Percentiles rank a stretch among this genome's conserved stretches.
Conservation (phyloP, 164 flowering plant genomes). For the Nelumbo lutea region DNA sequence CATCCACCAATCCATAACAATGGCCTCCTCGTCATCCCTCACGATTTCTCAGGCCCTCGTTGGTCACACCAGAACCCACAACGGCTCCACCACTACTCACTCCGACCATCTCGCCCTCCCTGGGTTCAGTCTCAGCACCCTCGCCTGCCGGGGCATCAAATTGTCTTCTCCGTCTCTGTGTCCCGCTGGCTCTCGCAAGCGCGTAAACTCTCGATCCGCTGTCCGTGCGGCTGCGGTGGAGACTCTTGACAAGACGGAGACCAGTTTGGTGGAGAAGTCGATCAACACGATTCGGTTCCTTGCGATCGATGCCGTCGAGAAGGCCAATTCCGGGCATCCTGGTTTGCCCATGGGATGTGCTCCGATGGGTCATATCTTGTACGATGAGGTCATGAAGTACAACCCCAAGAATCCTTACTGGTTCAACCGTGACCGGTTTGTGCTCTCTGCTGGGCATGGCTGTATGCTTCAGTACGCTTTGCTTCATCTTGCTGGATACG, state of each 20-base stretch:
- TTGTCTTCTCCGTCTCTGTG: conserved; percentile 17
- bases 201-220: conserved; percentile 7
- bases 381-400: conserved; percentile 89
- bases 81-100: conserved; percentile 19
- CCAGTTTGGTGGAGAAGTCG: conserved; percentile 65
- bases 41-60: conserved; percentile 31
- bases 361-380: conserved; percentile 89
- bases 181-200: conserved; percentile 17
- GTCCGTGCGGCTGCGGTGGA: conserved; percentile 57
- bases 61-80: conserved; percentile 30
- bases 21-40: conserved; percentile 43
- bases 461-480: conserved; percentile 97
- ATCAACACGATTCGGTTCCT: conserved; percentile 83
- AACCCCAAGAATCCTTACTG: conserved; percentile 96
- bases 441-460: conserved; percentile 95
- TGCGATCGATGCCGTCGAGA: conserved; percentile 95
- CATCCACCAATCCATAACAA: conserved; percentile 9
- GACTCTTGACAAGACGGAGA: conserved; percentile 49
- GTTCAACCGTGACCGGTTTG: conserved; percentile 96
- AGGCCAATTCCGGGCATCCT: conserved; percentile 97
- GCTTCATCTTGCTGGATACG: conserved; percentile 96
- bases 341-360: conserved; percentile 99
- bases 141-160: conserved; percentile 34
- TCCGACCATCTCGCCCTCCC: conserved; percentile 20
- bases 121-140: conserved; percentile 15